Base-by-base conservation (phyloP, 2,329 filamentous ascomycete species). In the Sarocladiaceae sp. region DNA sequence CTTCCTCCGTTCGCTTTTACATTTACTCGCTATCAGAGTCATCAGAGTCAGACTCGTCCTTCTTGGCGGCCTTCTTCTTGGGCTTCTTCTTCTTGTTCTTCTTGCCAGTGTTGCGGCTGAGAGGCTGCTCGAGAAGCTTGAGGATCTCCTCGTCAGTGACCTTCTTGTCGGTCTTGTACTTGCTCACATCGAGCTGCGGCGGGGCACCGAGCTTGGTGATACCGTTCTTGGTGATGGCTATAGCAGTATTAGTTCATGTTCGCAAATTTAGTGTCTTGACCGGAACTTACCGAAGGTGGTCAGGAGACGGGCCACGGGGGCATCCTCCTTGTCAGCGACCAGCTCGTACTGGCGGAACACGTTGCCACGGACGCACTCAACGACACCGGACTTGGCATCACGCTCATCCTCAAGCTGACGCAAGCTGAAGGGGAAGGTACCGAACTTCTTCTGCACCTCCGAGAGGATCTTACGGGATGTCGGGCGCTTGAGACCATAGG, bases 181-280 rank as follows among this genome's bases (percentile, higher is more conserved):
- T 91, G 67, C 79, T 82, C 56, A 94, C 69, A 66, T 97, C 90
- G 57, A 87, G 79, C 20, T 85, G 70, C 56, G 88, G 84, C 29
- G 94, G 86, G 23, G 82, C 86, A 62, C 90, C 86, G 54, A 99
- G 77, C 74, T 89, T 90, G 66, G 88, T 90, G 64, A 99, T 78
- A 60, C 94, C 94, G 70, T 97, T 97, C 84, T 99, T 99, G 64
- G 91, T 97, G 70, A 99, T 91, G 55, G 90, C 94, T 96, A 59
- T 49, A 54, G 3, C 46, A 13, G 17, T 23, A 52, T 56, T 55
- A 57, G 51, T 23, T 7, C 26, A 52, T 26, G 15, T 22, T 10
- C 13, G 4, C 6, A 8, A 40, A 48, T 23, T 42, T 46, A 33
- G 35, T 23, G 10, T n/a, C n/a, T 12, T 26, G 33, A 35, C 12